Evolutionary conservation across 768 basidiomycete species (phyloP).

Genomic region (Infundibulicybe gibba): DNA sequence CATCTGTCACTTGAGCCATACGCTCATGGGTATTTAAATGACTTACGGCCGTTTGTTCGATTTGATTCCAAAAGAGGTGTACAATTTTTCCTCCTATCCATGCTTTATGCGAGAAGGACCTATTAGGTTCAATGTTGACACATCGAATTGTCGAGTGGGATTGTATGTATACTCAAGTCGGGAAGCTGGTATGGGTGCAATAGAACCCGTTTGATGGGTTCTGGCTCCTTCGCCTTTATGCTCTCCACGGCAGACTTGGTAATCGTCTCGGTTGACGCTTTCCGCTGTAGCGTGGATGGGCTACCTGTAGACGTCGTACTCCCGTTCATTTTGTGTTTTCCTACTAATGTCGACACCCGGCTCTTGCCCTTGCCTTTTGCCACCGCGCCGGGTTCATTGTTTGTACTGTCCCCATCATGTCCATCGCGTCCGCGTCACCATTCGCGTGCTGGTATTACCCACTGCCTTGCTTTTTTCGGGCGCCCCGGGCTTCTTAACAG

Average conservation of each 20-base stretch:
- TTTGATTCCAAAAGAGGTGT: not conserved
- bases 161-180: too few species aligned
- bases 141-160: too few species aligned
- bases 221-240: not conserved
- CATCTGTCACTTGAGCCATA: too few species aligned
- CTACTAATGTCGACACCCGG: constrained; percentile 10
- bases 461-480: constrained; percentile 6
- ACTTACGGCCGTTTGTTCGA: too few species aligned
- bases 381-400: not conserved
- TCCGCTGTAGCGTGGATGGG: constrained; percentile 35
- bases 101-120: too few species aligned
- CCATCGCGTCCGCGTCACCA: too few species aligned
- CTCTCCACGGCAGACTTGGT: constrained; percentile 20
- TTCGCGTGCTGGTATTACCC: too few species aligned
- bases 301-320: constrained; percentile 42
- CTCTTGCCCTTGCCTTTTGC: constrained; percentile 15
- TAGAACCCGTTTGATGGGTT: not conserved
- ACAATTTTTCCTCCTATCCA: too few species aligned
- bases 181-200: too few species aligned
- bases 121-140: too few species aligned
- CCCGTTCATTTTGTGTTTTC: constrained; percentile 41
- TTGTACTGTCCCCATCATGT: not conserved
- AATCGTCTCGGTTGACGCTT: constrained; percentile 44
- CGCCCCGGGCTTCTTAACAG: constrained; percentile 6
- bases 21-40: too few species aligned